phyloP scores from a whole-genome alignment of 192 early-diverging fungal species.

The Entrophospora sp. region DNA sequence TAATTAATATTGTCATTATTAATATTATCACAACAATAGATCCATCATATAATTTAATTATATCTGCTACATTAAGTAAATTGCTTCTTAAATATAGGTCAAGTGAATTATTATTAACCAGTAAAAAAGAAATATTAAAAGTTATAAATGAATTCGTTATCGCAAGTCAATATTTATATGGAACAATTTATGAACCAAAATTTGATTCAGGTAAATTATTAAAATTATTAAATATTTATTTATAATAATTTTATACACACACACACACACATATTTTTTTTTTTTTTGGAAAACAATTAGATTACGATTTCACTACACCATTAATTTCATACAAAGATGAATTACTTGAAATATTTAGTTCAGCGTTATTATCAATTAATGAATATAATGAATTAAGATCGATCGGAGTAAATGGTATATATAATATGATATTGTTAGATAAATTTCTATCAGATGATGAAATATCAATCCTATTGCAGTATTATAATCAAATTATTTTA shows the following conservation, averaged over 20 bases:
- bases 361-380: conserved; percentile 55
- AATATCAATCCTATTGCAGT: conserved; percentile 41
- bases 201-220: not conserved
- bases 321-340: conserved; percentile 65
- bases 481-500: conserved; percentile 40
- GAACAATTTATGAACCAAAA: conserved; percentile 33
- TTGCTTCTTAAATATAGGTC: conserved; percentile 51
- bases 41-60: conserved; percentile 50
- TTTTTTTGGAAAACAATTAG: conserved; percentile 21
- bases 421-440: conserved; percentile 49
- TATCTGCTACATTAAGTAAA: conserved; percentile 50
- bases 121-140: conserved; percentile 57
- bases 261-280: too few relatives aligned
- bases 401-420: conserved; percentile 63
- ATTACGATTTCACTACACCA: conserved; percentile 49
- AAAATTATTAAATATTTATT: too few relatives aligned
- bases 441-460: conserved; percentile 52
- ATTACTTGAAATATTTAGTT: conserved; percentile 65
- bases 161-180: conserved; percentile 53
- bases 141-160: conserved; percentile 66
- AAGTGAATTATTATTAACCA: conserved; percentile 48
- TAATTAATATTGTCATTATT: not conserved
- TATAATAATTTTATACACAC: not conserved
- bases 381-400: conserved; percentile 69
- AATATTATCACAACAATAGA: conserved; percentile 31